Base-by-base conservation (phyloP, 1,139 yeast species). In the Protomyces pachydermus region DNA sequence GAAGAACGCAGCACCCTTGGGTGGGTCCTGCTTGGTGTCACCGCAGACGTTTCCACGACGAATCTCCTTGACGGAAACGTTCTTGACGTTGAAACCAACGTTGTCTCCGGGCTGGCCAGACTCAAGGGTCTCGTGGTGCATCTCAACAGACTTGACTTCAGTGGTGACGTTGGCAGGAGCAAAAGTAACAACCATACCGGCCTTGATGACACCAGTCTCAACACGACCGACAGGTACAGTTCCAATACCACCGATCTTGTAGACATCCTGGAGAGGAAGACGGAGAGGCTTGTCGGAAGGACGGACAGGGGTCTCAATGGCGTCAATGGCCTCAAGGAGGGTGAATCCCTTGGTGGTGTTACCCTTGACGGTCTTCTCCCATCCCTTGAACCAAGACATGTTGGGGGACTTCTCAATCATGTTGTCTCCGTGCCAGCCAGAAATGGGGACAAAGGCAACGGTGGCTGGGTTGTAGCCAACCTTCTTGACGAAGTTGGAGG, bases 1-100 rank as follows among this genome's bases (percentile, higher is more conserved):
- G 91, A 88, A 87, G 75, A 89, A 85, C 72, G 82, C 88, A 80
- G 85, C 79, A 76, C 84, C 95, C 83, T 81, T 80, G 77, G 95
- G 95, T 79, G 95, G 95, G 78, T 88, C 95, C 86, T 87, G 86
- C 88, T 88, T 88, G 81, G 93, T 84, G 88, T 88, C 95, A 86
- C 95, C 95, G 81, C 88, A 83, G 75, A 87, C 95, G 89, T 88
- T 87, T 84, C 95, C 95, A 85, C 95, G 88, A 82, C 93, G 87
- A 78, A 87, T 87, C 78, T 87, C 95, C 87, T 87, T 87, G 74
- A 88, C 93, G 80, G 95, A 88, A 77, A 87, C 95, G 83, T 87
- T 87, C 91, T 87, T 88, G 79, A 87, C 91, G 87, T 87, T 87
- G 93, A 87, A 88, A 78, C 95, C 95, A 77, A 87, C 95, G 79